Base-by-base conservation (phyloP, 176 grass and related monocot species). In the Pontederia crassipes region DNA sequence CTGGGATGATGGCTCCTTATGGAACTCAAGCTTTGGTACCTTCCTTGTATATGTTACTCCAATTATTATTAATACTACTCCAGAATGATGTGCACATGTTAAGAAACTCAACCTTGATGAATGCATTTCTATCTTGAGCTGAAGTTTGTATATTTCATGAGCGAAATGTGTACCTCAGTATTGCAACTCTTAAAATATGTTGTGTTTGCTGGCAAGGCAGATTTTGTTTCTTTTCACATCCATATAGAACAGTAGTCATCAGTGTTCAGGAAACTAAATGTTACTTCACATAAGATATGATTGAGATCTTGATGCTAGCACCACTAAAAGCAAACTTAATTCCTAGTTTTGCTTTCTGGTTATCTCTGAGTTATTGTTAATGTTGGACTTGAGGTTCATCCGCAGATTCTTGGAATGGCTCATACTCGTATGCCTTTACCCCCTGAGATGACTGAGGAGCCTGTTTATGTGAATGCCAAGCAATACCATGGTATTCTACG, bases 401-500 rank as follows among this genome's bases (percentile, higher is more conserved):
- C 75, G 55, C 93, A 88, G 64, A 46, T 85, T 12, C 69, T 78
- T 66, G 84, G 87, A 61, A 64, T 83, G 75, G 59, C 76, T 48
- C 84, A 78, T 20, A 47, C 73, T 58, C 76, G 93, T 11, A 85
- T 97, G 87, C 87, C 93, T 11, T 88, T 98, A 45, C 93, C 81
- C 61, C 83, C 91, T 18, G 84, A 98, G 69, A 73, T 92, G 65
- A 77, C 93, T 0, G 86, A 92, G 79, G 93, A 98, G 52, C 93
- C 87, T 57, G 84, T 97, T 14, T 97, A 91, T 91, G 93, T 97
- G 69, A 97, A 98, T 71, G 84, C 93, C 12, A 98, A 98, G 67
- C 93, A 98, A 76, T 98, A 92, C 50, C 84, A 91, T 71, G 93
- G 93, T 14, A 98, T 98, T 56, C 59, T 98, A 54, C 80, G 93